Base-by-base conservation (phyloP, 2,329 filamentous ascomycete species). In the Fusarium nanum region DNA sequence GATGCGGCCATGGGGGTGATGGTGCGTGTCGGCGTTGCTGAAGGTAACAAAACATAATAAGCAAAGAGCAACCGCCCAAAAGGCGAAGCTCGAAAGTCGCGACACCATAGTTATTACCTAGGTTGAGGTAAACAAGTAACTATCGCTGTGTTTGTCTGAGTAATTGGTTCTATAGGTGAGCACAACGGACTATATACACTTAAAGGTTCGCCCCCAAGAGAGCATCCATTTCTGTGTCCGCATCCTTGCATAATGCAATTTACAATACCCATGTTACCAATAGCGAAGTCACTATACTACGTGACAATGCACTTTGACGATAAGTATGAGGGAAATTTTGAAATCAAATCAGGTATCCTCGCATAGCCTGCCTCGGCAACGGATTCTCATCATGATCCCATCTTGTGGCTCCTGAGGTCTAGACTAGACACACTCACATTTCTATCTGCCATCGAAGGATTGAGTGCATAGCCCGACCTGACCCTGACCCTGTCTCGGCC, bases 1-100 rank as follows among this genome's bases (percentile, higher is more conserved):
- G 11, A 49, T 14, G 3, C 42, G 22, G 16, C 14, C 46, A 6
- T 63, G 59, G 4, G n/a, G 25, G 12, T 57, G 34, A 7, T 7
- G 34, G 3, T 6, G 27, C 2, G 46, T 45, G 16, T 53, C 42
- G 16, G 34, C 60, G 9, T 41, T 53, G 25, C 9, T 23, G 0
- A 56, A 41, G 5, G 28, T 45, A 8, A 6, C 20, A 27, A 64
- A 23, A 28, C 56, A 60, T 1, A 64, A 41, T 8, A 64, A 61
- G 7, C 45, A 50, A 1, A 64, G 18, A 23, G 56, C 44, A 23
- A 47, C 11, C 30, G 49, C 49, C 49, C 18, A 50, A 20, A 64
- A 46, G 30, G 61, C 49, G 30, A 56, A 28, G 30, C 37, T 50
- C 14, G 40, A 25, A 7, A 56, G 9, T 25, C 34, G 34, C 8